Evolutionary conservation across 75 land plant genomes (phyloP).

Genomic region (Picea sitchensis): DNA sequence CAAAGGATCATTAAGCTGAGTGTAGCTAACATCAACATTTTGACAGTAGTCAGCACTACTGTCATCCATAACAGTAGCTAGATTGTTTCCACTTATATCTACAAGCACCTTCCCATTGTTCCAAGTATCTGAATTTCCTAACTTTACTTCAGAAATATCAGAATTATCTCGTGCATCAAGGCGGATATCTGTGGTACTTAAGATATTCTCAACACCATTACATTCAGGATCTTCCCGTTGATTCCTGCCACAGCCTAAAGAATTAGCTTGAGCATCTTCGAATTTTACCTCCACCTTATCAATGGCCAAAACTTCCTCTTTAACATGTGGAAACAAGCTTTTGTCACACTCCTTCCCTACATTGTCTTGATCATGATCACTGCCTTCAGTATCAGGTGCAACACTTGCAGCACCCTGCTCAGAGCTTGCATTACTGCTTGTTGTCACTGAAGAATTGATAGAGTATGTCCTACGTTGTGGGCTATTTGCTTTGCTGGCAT

Average conservation of each 20-base stretch:
- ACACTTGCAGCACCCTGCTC: constrained; percentile 48
- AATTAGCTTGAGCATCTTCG: constrained; percentile 3
- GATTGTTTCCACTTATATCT: constrained; percentile 1
- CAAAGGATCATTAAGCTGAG: neutral
- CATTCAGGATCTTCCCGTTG: neutral
- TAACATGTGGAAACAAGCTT: constrained; percentile 17
- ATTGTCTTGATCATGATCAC: constrained; percentile 56
- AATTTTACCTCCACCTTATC: constrained; percentile 36
- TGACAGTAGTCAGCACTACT: neutral
- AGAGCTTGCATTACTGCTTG: constrained; percentile 89
- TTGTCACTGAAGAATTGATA: constrained; percentile 67
- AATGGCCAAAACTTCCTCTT: constrained; percentile 45
- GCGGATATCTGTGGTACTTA: neutral
- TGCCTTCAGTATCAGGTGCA: constrained; percentile 54
- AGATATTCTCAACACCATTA: neutral
- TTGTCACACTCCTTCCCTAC: constrained; percentile 27
- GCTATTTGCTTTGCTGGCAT: constrained; percentile 44
- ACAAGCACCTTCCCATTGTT: constrained; percentile 1
- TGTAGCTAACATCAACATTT: neutral
- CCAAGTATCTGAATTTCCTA: constrained; percentile 4
- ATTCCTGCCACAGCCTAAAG: neutral
- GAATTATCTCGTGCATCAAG: constrained; percentile 3
- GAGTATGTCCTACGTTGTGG: constrained; percentile 41
- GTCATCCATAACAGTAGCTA: neutral
- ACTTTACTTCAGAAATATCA: constrained; percentile 1